Percentiles rank a stretch among this genome's conserved stretches.
Evolutionary conservation across 495 filamentous ascomycete genomes (phyloP).

Genomic region (Daldinia decipiens): DNA sequence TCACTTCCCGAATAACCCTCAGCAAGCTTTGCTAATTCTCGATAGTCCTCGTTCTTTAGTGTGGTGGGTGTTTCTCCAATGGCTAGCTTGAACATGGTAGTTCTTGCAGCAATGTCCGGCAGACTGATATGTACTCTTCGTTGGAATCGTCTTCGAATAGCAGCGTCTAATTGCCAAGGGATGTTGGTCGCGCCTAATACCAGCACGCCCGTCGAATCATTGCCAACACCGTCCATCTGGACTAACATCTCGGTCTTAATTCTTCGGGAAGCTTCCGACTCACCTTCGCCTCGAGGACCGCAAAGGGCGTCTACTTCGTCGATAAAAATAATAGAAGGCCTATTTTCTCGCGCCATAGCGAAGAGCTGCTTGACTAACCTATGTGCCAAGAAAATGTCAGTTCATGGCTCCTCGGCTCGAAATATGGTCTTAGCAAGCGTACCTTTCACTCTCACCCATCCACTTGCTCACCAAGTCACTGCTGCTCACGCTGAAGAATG

Average conservation of each 20-base stretch:
- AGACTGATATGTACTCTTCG: constrained; percentile 93
- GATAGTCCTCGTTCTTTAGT: constrained; percentile 79
- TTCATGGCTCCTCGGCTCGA: neutral
- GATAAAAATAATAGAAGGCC: constrained; percentile 98
- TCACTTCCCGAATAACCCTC: constrained; percentile 97
- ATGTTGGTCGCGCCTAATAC: constrained; percentile 99
- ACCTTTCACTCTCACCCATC: constrained; percentile 99
- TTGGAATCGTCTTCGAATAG: constrained; percentile 96
- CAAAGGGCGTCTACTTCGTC: constrained; percentile 98
- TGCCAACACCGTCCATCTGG: constrained; percentile 99
- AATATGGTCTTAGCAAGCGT: constrained; percentile 34
- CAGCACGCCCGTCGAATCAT: constrained; percentile 90
- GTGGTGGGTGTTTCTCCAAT: constrained; percentile 92
- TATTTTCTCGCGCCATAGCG: constrained; percentile 98
- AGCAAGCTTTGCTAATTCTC: constrained; percentile 77
- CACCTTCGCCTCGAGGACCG: constrained; percentile 94
- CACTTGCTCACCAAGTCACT: constrained; percentile 97
- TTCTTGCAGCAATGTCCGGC: constrained; percentile 86
- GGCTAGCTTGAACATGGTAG: constrained; percentile 96
- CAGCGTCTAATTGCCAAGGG: constrained; percentile 98
- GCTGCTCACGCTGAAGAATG: constrained; percentile 98
- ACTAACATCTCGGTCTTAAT: constrained; percentile 99
- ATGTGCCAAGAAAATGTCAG: constrained; percentile 15
- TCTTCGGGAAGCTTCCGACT: constrained; percentile 94
- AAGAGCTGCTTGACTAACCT: constrained; percentile 98